phyloP scores from a whole-genome alignment of 2,329 filamentous ascomycete genomes.

The Thelonectria blattea region DNA sequence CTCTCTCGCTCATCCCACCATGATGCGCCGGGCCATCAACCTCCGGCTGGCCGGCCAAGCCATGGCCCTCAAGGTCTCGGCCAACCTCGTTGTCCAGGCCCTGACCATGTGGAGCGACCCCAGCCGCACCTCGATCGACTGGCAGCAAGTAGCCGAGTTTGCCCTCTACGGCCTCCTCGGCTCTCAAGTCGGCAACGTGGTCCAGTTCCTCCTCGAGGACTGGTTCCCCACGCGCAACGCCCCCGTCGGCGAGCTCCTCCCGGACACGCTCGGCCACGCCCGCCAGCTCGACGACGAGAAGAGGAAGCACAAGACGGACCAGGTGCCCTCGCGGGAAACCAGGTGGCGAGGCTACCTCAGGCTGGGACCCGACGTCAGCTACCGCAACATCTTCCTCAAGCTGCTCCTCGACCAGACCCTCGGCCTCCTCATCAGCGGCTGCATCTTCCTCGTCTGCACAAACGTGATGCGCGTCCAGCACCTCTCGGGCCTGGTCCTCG shows the following conservation, averaged over 20 bases:
- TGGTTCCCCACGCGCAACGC: slow-evolving; percentile 41
- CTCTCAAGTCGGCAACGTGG: slow-evolving; percentile 45
- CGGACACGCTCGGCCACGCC: slow-evolving; percentile 26
- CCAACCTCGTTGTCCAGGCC: slow-evolving; percentile 41
- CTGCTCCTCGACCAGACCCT: slow-evolving; percentile 46
- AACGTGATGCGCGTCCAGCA: slow-evolving; percentile 42
- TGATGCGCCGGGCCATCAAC: slow-evolving; percentile 38
- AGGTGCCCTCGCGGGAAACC: slow-evolving; percentile 16
- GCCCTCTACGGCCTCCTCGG: slow-evolving; percentile 44
- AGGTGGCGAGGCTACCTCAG: slow-evolving; percentile 24
- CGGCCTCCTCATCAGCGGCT: slow-evolving; percentile 43
- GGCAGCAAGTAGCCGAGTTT: slow-evolving; percentile 45
- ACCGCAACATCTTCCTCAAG: slow-evolving; percentile 44
- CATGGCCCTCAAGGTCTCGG: slow-evolving; percentile 40
- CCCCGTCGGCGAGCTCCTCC: slow-evolving; percentile 30
- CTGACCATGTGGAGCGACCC: slow-evolving; percentile 31
- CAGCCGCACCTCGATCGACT: slow-evolving; percentile 35
- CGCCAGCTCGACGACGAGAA: slow-evolving; percentile 28
- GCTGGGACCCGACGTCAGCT: slow-evolving; percentile 40
- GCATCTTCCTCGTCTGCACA: slow-evolving; percentile 44
- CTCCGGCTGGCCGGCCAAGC: slow-evolving; percentile 40
- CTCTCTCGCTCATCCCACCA: neutral
- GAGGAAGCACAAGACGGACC: slow-evolving; percentile 34
- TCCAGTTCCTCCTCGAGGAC: slow-evolving; percentile 45
- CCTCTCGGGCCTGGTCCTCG: slow-evolving; percentile 32